Evolutionary conservation across 2,329 filamentous ascomycete genomes (phyloP).

Genomic region (Plenodomus tracheiphilus): DNA sequence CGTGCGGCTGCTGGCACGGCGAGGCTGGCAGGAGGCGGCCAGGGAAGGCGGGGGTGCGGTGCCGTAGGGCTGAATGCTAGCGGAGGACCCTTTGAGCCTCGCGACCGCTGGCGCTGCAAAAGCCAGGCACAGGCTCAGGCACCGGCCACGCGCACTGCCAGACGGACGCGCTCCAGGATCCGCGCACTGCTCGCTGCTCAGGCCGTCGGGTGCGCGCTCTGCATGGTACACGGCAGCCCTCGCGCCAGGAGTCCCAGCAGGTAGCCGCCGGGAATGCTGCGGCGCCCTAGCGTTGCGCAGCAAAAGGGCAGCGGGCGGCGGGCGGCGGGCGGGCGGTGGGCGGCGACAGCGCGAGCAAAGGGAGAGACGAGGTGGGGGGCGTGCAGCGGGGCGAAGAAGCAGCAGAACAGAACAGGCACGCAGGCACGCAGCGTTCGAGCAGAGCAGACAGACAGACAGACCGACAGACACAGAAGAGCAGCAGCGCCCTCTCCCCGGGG

Average conservation of each 20-base stretch:
- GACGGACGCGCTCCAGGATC: not conserved
- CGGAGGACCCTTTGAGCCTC: not conserved
- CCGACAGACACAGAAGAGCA: slow-evolving; percentile 14
- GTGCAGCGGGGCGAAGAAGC: no score
- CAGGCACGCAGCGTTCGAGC: no score
- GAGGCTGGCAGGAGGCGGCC: slow-evolving; percentile 1
- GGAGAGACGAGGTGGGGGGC: not conserved
- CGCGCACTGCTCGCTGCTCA: slow-evolving; percentile 1
- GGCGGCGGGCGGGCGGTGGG: not conserved
- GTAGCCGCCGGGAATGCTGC: slow-evolving; percentile 21
- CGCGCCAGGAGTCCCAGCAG: slow-evolving; percentile 17
- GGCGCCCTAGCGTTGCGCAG: slow-evolving; percentile 23
- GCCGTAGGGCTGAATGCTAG: not conserved
- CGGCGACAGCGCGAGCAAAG: slow-evolving; percentile 6
- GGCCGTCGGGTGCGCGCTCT: slow-evolving; percentile 11
- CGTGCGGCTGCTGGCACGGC: not conserved
- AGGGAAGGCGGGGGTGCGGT: not conserved
- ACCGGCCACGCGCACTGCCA: not conserved
- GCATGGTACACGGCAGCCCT: slow-evolving; percentile 37
- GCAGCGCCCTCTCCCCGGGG: slow-evolving; percentile 22
- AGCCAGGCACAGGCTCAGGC: not conserved
- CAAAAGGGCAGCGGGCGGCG: not conserved
- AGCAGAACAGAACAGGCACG: slow-evolving; percentile 3
- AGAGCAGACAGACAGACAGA: not conserved
- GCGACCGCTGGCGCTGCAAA: not conserved